Evolutionary conservation across 2,329 filamentous ascomycete species (phyloP), one percentile per base, ranked within the genome.

Genomic region (Monilinia fructicola): DNA sequence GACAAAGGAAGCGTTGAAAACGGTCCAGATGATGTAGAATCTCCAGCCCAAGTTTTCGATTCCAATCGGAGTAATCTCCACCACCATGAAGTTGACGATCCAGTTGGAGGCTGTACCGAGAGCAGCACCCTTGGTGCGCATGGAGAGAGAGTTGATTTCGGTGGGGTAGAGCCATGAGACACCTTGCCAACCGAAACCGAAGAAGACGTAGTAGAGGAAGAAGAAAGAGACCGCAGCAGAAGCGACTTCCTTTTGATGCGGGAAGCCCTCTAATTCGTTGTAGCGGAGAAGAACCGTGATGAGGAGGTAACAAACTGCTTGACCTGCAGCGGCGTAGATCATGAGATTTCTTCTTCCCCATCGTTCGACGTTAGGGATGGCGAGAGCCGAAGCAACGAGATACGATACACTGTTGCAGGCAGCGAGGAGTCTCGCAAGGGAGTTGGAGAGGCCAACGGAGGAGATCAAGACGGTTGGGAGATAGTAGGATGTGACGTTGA

Each of bases 291-390:
- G 79, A 40, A 91, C 81, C 1, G 64, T 65, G 1, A 65, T 65
- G 10, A 65, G 21, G 1, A 65, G 64, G 85, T 83, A 89, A 91
- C 91, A 59, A 85, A 87, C 74, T n/a, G 85, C 85, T 80, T 88
- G 87, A 0, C 86, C 86, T 31, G 83, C 78, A 0, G 86, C 85
- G 61, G 89, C 89, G 69, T 90, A 85, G 16, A 92, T 78, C 88
- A 93, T 92, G 68, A 92, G 83, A 72, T 85, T 84, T n/a, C 90
- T 83, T 40, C 90, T 86, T 14, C 88, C 88, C 5, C 88, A 84
- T 1, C 84, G 82, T 76, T 83, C 81, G 56, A 83, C 81, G 3
- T 78, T 75, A 11, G 77, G 78, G 1, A 80, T 70, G 0, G 79
- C 78, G 12, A 80, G 71, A 23, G 60, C 26, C 2, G 64, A 65